phyloP scores from a whole-genome alignment of 2,329 filamentous ascomycete genomes.

The Cladophialophora exuberans region DNA sequence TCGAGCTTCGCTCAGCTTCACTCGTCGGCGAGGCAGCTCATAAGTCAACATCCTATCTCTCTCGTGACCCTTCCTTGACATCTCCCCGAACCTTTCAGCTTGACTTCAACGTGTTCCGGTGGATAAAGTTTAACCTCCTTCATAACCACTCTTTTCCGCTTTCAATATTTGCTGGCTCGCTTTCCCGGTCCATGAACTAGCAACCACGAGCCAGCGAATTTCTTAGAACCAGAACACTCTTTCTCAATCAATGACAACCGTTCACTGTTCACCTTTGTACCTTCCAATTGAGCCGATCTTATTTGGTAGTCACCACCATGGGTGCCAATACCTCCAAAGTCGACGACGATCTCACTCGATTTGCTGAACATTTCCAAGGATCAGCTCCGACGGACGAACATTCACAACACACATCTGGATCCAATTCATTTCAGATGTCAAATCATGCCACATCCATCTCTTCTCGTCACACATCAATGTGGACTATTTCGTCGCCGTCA shows the following conservation, averaged over 20 bases:
- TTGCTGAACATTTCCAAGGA: not conserved
- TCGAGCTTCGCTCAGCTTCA: too few species aligned
- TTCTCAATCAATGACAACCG: not conserved
- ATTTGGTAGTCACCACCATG: conserved; percentile 11
- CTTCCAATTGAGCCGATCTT: not conserved
- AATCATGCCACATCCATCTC: not conserved
- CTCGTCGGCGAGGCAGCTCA: too few species aligned
- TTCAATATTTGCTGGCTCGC: too few species aligned
- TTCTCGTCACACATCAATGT: not conserved
- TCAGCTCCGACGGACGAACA: not conserved
- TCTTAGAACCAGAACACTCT: not conserved
- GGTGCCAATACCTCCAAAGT: conserved; percentile 20
- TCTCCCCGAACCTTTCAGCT: too few species aligned
- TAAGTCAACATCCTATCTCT: too few species aligned
- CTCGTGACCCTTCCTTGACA: too few species aligned
- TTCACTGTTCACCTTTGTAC: not conserved
- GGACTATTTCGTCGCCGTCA: not conserved
- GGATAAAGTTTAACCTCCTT: too few species aligned
- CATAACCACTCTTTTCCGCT: too few species aligned
- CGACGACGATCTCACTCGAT: not conserved
- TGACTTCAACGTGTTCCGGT: too few species aligned
- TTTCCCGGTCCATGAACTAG: too few species aligned
- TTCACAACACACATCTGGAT: not conserved
- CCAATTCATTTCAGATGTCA: not conserved
- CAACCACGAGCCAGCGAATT: not conserved